phyloP scores from a whole-genome alignment of 495 filamentous ascomycete genomes.

The Talaromyces stipitatus region DNA sequence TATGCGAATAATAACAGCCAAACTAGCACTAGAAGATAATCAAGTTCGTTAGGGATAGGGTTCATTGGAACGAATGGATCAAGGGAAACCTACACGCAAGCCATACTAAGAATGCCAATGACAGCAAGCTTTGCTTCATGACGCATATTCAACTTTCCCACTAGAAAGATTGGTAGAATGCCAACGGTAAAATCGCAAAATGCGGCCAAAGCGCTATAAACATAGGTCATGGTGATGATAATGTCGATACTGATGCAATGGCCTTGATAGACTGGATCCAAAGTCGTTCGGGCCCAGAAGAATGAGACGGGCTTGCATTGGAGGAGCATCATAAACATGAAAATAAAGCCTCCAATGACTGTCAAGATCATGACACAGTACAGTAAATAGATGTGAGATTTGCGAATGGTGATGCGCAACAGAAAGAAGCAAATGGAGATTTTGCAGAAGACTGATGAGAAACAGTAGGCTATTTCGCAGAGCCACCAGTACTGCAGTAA shows the following conservation, averaged over 20 bases:
- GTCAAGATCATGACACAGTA: conserved; percentile 31
- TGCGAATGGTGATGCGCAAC: conserved; percentile 34
- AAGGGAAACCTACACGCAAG: conserved; percentile 29
- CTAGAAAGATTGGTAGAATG: conserved; percentile 30
- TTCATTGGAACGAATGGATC: not conserved
- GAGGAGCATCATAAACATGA: conserved; percentile 33
- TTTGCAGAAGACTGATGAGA: conserved; percentile 33
- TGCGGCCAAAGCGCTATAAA: conserved; percentile 33
- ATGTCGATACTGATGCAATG: conserved; percentile 30
- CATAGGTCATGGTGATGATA: conserved; percentile 31
- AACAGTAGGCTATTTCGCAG: conserved; percentile 35
- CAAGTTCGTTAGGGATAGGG: not conserved
- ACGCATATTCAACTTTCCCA: conserved; percentile 30
- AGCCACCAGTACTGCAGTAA: conserved; percentile 31
- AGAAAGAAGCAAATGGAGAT: conserved; percentile 40
- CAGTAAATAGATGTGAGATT: conserved; percentile 27
- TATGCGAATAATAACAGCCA: conserved; percentile 32
- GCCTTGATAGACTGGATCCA: conserved; percentile 23
- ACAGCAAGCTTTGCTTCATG: conserved; percentile 29
- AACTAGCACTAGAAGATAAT: conserved; percentile 23
- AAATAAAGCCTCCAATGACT: conserved; percentile 24
- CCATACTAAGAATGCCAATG: conserved; percentile 35
- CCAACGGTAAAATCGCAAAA: conserved; percentile 23
- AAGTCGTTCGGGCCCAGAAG: conserved; percentile 27
- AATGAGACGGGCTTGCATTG: conserved; percentile 36